Base-by-base conservation (phyloP, 2,329 filamentous ascomycete species). In the Metarhizium robertsii region DNA sequence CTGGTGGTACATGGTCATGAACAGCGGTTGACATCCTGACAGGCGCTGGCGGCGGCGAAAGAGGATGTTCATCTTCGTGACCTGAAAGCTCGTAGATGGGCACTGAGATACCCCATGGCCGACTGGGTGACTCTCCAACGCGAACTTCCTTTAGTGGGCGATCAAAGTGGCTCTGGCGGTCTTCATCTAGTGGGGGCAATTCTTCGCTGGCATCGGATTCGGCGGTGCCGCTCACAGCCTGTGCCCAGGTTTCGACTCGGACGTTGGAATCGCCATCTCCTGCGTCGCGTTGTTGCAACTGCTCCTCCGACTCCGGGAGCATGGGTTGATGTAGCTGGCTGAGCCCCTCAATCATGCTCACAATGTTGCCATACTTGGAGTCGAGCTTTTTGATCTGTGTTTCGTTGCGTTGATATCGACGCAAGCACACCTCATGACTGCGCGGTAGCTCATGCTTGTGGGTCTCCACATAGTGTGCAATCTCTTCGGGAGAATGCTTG, bases 361-460 rank as follows among this genome's bases (percentile, higher is more conserved):
- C 90, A 47, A 96, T 76, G 67, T 87, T 92, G 61, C 90, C 91
- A 68, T 96, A 97, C 70, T 96, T 97, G 59, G 90, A 90, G 69
- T 97, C 92, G 55, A 97, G 78, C 71, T 95, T 89, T 61, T 85
- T 84, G 66, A 95, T 88, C 65, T 92, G 88, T 60, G 88, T 82
- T 63, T 92, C 87, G 65, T 92, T 92, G 69, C 84, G 87, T 71
- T 95, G 90, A 67, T 96, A 96, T 56, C 92, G 83, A 65, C 88
- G 86, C 58, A 97, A 85, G 69, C 92, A 97, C 48, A 96, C 83
- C 67, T 95, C 90, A 71, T 97, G 92, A 68, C 91, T 96, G 63
- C 92, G 84, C 10, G 92, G 92, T 54, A 97, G 81, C 69, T 96
- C 88, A 71, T 97, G 92, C 70, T 96, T 96, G 74, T 96, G 92